Evolutionary conservation across 2,329 filamentous ascomycete genomes (phyloP).

Genomic region (Periconia sp.): DNA sequence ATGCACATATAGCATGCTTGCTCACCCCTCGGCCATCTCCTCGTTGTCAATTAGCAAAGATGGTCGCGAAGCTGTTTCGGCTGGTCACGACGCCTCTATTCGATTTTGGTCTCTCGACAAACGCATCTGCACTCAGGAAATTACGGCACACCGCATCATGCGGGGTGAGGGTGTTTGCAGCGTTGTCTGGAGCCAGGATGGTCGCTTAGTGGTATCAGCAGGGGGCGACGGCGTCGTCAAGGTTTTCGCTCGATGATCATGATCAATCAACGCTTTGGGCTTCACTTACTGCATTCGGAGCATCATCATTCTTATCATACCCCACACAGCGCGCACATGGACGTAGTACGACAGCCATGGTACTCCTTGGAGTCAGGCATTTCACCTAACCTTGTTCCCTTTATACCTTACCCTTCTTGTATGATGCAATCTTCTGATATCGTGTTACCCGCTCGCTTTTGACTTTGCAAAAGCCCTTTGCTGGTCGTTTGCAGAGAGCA

Average conservation of each 20-base stretch:
- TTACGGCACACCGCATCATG: conserved; percentile 91
- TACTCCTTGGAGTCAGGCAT: background rate
- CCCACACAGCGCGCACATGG: conserved; percentile 8
- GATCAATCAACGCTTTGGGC: background rate
- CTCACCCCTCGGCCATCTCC: conserved; percentile 90
- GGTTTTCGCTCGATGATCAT: conserved; percentile 62
- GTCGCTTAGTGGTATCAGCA: conserved; percentile 89
- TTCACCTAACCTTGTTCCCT: background rate
- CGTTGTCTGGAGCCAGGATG: conserved; percentile 94
- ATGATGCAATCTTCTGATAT: conserved; percentile 5
- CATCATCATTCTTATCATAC: conserved; percentile 10
- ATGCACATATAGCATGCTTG: conserved; percentile 99
- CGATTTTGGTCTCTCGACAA: conserved; percentile 98
- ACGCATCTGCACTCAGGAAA: conserved; percentile 90
- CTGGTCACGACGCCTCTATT: conserved; percentile 91
- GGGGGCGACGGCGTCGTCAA: conserved; percentile 96
- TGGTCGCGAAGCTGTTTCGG: conserved; percentile 90
- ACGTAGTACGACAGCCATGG: background rate
- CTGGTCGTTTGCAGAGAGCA: background rate
- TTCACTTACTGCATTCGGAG: conserved; percentile 3
- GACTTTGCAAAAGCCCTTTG: background rate
- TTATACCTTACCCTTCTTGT: conserved; percentile 13
- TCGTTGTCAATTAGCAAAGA: conserved; percentile 90
- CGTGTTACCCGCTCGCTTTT: background rate
- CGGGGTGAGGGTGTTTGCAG: conserved; percentile 92